Evolutionary conservation across 2,329 filamentous ascomycete species (phyloP), one percentile per base, ranked within the genome.

Genomic region (Fusarium sp.): DNA sequence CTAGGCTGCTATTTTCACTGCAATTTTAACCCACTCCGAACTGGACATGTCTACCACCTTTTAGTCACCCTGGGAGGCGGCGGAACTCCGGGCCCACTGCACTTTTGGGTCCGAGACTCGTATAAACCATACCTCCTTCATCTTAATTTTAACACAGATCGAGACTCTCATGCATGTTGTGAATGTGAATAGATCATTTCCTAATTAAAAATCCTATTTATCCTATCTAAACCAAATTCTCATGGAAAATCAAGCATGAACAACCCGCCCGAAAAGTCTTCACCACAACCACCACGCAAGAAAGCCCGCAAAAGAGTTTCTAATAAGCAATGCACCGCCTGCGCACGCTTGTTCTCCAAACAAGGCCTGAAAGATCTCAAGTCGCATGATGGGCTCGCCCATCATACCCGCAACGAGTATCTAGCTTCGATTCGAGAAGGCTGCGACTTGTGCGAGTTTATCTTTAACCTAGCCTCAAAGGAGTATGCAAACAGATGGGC

Each of bases 381-480:
- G 11, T 55, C 46, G 0, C 6, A 22, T 2, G 2, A 4, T 11
- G 57, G 59, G 0, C 14, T 55, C 1, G 2, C 1, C 1, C 34
- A 62, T 5, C 24, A 7, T 1, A 26, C 34, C 0, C 40, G 8
- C 0, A 1, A 7, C 0, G 3, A 11, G 1, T 34, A 39, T 1
- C 1, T 2, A 10, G 1, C 2, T 0, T 62, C 57, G 3, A 5
- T 4, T 17, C 5, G 13, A 11, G 6, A 14, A 5, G 17, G 40
- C 2, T 62, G 59, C 4, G 28, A 17, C 1, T 9, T 62, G 0
- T 62, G 59, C 8, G 7, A 2, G 0, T 7, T 62, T 0, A 33
- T 62, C 1, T 4, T 11, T 0, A 3, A 1, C 2, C 6, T 19
- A 0, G 2, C 4, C 0, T 2, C 3, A 0, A 36, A 19, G 0